Conservation (phyloP, 495 filamentous ascomycete species). For the Glutinoglossum americanum region DNA sequence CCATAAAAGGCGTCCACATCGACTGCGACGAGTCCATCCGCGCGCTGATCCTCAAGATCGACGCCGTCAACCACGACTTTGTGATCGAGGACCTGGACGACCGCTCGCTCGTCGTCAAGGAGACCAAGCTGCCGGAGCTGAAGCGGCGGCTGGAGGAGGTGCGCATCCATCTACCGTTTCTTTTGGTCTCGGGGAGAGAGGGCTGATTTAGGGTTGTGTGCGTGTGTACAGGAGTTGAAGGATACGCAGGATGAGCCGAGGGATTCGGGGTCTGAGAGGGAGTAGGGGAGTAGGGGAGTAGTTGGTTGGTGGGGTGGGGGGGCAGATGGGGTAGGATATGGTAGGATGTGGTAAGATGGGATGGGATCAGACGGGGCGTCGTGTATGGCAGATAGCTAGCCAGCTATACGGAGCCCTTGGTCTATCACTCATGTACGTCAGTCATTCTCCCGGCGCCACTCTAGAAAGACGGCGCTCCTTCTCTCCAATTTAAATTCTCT, state of each 20-base stretch:
- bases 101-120: constrained; percentile 25
- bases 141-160: constrained; percentile 42
- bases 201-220: neutral
- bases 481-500: too few species aligned
- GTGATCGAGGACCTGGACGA: constrained; percentile 38
- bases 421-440: too few species aligned
- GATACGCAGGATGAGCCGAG: constrained; percentile 5
- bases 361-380: too few species aligned
- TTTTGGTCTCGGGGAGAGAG: neutral
- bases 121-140: constrained; percentile 36
- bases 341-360: too few species aligned
- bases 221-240: constrained; percentile 1
- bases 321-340: too few species aligned
- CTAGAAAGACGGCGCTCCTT: too few species aligned
- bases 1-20: constrained; percentile 4
- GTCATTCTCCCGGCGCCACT: too few species aligned
- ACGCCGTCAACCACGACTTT: constrained; percentile 42
- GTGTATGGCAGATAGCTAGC: too few species aligned
- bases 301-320: too few species aligned
- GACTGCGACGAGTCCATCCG: constrained; percentile 39
- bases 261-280: constrained; percentile 3
- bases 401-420: too few species aligned
- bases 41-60: constrained; percentile 53
- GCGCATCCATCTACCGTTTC: neutral
- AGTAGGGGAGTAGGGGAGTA: too few species aligned